phyloP scores from a whole-genome alignment of 148 eudicot genomes.

The Cornus kousa region DNA sequence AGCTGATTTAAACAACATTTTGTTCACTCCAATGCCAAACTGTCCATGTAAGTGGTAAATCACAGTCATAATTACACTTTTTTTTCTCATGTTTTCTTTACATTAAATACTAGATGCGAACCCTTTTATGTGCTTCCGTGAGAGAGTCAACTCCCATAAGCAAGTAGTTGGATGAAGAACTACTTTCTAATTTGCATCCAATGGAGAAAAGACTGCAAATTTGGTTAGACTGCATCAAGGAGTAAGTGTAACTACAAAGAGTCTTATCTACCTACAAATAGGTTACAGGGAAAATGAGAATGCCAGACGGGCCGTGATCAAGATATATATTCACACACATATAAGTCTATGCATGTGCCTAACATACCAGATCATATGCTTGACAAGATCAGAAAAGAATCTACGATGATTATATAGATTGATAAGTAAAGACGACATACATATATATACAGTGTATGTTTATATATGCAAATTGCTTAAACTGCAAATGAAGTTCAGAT shows the following conservation, averaged over 20 bases:
- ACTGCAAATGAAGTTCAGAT: neutral
- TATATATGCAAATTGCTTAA: neutral
- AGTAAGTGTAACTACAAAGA: neutral
- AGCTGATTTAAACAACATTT: neutral
- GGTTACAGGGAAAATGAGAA: neutral
- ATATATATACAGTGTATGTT: neutral
- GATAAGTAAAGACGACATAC: neutral
- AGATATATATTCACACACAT: no score
- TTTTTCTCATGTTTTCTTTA: neutral
- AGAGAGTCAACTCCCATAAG: neutral
- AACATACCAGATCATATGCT: no score
- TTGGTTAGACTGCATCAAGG: neutral
- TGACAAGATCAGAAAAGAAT: neutral
- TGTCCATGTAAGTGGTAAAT: neutral
- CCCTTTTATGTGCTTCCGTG: neutral
- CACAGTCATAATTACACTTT: neutral
- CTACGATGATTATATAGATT: no score
- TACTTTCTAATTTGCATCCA: neutral
- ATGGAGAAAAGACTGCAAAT: neutral
- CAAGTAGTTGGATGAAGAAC: neutral
- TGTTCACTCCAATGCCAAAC: neutral
- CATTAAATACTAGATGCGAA: neutral
- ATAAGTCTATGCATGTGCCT: no score
- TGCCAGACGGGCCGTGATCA: no score
- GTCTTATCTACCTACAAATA: neutral